phyloP scores from a whole-genome alignment of 2,329 filamentous ascomycete genomes.

The Massarina eburnea region DNA sequence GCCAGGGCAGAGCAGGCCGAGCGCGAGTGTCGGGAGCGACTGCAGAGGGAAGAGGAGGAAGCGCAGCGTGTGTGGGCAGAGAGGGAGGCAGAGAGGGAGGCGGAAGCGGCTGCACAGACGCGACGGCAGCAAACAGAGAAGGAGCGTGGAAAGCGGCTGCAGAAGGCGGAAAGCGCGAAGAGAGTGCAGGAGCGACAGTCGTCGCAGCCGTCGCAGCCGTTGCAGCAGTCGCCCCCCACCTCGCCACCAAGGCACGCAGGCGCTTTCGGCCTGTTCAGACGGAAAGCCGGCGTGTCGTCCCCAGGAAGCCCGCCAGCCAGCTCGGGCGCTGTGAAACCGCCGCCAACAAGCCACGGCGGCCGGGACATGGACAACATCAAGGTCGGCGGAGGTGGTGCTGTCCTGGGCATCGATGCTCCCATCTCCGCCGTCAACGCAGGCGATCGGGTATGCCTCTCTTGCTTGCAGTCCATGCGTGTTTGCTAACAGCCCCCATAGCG shows the following conservation, averaged over 20 bases:
- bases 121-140: conserved; percentile 33
- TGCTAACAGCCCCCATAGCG: conserved; percentile 49
- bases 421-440: conserved; percentile 78
- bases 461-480: not conserved
- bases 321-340: conserved; percentile 12
- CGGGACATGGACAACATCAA: conserved; percentile 39
- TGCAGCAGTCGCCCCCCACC: conserved; percentile 21
- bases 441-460: conserved; percentile 63
- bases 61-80: conserved; percentile 28
- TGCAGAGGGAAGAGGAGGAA: conserved; percentile 32
- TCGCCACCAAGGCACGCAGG: conserved; percentile 34
- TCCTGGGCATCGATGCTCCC: conserved; percentile 71
- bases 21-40: conserved; percentile 26
- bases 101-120: conserved; percentile 25
- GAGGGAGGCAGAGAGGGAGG: conserved; percentile 28
- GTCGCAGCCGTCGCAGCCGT: conserved; percentile 26
- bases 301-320: conserved; percentile 19
- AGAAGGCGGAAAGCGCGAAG: conserved; percentile 31
- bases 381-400: conserved; percentile 49
- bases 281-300: conserved; percentile 34
- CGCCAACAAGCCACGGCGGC: conserved; percentile 26
- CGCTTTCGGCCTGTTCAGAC: conserved; percentile 37
- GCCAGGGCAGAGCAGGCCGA: conserved; percentile 39
- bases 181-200: conserved; percentile 24
- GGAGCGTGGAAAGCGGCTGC: conserved; percentile 35